Evolutionary conservation across 345 rosid species (phyloP).

Genomic region (Aquilaria yunnanensis): DNA sequence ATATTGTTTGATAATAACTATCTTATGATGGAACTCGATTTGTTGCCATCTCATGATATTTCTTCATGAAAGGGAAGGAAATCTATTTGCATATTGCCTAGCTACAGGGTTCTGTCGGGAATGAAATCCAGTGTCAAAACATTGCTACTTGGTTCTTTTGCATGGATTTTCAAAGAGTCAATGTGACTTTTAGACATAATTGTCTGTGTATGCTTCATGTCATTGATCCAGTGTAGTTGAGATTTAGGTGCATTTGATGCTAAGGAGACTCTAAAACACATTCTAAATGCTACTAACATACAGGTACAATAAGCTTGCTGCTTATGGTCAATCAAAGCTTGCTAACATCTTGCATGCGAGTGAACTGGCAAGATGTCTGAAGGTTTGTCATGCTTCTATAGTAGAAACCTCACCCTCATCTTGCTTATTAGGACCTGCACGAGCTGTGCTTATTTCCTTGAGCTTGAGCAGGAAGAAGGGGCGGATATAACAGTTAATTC

Average conservation of each 20-base stretch:
- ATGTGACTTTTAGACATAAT: too few species aligned
- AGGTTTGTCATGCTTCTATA: conserved; percentile 21
- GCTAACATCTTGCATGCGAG: conserved; percentile 61
- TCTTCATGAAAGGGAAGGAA: too few species aligned
- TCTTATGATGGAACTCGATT: too few species aligned
- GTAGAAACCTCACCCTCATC: too few species aligned
- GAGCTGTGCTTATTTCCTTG: background rate
- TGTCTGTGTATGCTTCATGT: conserved; percentile 1
- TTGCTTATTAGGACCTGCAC: background rate
- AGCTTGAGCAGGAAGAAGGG: conserved; percentile 44
- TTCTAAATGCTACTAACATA: background rate
- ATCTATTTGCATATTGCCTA: too few species aligned
- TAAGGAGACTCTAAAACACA: background rate
- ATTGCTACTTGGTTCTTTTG: too few species aligned
- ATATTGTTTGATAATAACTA: too few species aligned
- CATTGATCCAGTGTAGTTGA: background rate
- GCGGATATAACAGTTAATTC: conserved; percentile 55
- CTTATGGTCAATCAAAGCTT: conserved; percentile 61
- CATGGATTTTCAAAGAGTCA: too few species aligned
- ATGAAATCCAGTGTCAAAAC: too few species aligned
- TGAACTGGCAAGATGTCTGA: conserved; percentile 43
- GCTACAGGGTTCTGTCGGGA: too few species aligned
- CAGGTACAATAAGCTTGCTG: conserved; percentile 33
- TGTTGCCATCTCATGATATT: too few species aligned
- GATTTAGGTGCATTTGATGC: background rate